Base-by-base conservation (phyloP, 2,329 filamentous ascomycete species). In the Nemania diffusa region DNA sequence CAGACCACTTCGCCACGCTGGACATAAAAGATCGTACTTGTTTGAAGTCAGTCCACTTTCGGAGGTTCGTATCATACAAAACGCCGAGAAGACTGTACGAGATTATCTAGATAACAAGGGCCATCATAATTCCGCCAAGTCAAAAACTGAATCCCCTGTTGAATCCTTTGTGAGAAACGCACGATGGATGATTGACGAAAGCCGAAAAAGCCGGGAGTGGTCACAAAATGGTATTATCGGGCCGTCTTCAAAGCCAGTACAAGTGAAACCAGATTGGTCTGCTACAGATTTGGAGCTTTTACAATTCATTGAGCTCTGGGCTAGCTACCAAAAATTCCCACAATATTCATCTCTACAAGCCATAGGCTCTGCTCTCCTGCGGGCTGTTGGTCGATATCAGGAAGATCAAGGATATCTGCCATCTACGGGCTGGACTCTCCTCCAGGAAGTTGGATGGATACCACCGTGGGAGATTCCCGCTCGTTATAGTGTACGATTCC, bases 391-490 rank as follows among this genome's bases (percentile, higher is more conserved):
- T 0, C 81, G 89, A 61, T 95, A 95, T 73, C 72, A 78, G 5
- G 80, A 86, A 6, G 79, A 78, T 20, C 78, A 84, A 55, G 77
- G 78, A 57, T 80, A 88, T 42, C 81, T 83, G 26, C 76, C 80
- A 15, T 75, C 77, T 46, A 81, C 83, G 4, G 85, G 85, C 40
- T 90, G 87, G 84, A 84, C 87, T 0, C 93, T 94, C 69, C 79
- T 96, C 32, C 91, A 94, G 73, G 92, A 96, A 76, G 83, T 94
- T 46, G 91, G 91, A 11, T 87, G 89, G 60, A 84, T 93, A 48
- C 80, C 87, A 7, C 90, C 92, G 0, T 92, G 90, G 85, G 91
- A 94, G 72, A 87, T 92, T 55, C 85, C 85, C 3, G 82, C 87
- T 3, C 84, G 90, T 2, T 92, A 91, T 77, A 85, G 85, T 34